Conservation (phyloP, 805 yeast genomes). For the Tetrapisispora namnaoensis region DNA sequence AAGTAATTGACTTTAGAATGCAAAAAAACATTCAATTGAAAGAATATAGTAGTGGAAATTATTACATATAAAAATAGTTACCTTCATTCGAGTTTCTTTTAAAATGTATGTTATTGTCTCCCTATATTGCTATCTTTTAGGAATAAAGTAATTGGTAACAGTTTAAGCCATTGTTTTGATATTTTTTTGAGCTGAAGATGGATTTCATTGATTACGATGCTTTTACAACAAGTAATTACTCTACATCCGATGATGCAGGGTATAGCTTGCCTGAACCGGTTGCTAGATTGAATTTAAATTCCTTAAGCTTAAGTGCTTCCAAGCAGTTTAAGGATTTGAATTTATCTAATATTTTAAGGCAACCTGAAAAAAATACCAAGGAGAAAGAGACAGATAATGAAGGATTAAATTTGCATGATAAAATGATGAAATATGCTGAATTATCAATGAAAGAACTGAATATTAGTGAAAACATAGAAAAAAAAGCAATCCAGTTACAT, state of each 20-base stretch:
- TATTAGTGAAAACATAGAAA: neutral
- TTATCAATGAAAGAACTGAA: constrained; percentile 1
- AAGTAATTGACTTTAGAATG: no score
- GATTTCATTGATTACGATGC: constrained; percentile 43
- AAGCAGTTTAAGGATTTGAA: neutral
- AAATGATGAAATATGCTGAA: constrained; percentile 3
- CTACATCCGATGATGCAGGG: constrained; percentile 7
- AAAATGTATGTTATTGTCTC: no score
- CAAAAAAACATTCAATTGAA: no score
- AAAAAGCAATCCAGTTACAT: neutral
- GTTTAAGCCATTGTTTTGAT: no score
- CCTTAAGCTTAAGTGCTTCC: neutral
- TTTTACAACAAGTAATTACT: constrained; percentile 26
- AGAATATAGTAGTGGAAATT: no score
- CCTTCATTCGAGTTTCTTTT: no score
- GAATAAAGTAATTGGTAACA: no score
- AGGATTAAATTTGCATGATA: constrained; percentile 2
- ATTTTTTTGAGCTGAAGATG: constrained; percentile 9
- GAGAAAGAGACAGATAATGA: neutral
- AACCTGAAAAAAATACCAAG: neutral
- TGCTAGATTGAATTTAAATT: constrained; percentile 13
- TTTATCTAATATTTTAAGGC: neutral
- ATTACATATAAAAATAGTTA: no score
- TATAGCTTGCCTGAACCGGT: constrained; percentile 23
- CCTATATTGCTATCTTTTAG: no score